These are phyloP conservation scores for Gliomastix tumulicola DNA, from an alignment of 2,329 filamentous ascomycete genomes.

Conservation along the genomic window DNA sequence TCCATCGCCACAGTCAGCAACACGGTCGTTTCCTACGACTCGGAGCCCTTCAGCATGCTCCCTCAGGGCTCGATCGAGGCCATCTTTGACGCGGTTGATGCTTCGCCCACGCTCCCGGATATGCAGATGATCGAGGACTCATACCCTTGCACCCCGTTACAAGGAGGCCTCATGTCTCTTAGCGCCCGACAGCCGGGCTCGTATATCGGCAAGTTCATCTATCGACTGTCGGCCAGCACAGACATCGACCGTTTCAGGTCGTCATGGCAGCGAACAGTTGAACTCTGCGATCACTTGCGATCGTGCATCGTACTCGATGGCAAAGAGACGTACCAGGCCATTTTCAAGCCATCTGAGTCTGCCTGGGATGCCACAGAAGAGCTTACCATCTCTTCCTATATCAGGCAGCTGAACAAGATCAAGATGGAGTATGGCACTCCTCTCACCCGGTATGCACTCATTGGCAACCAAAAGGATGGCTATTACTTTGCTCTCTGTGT, in stretches of 20 bases:
- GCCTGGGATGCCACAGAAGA: slow-evolving; percentile 2
- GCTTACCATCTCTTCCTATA: too few relatives aligned
- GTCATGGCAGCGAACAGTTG: slow-evolving; percentile 13
- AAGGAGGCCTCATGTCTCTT: slow-evolving; percentile 30
- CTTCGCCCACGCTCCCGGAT: too few relatives aligned
- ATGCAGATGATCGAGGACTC: slow-evolving; percentile 16
- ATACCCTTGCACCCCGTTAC: slow-evolving; percentile 31
- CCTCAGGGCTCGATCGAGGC: neutral
- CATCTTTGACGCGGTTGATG: neutral
- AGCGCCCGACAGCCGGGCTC: slow-evolving; percentile 21
- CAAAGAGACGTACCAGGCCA: neutral
- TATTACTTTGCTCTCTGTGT: slow-evolving; percentile 1
- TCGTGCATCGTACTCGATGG: slow-evolving; percentile 3
- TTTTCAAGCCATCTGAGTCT: neutral
- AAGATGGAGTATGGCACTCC: slow-evolving; percentile 4
- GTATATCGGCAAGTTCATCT: slow-evolving; percentile 24
- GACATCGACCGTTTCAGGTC: slow-evolving; percentile 14
- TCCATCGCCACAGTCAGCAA: neutral
- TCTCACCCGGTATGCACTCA: slow-evolving; percentile 2
- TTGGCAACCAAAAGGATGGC: slow-evolving; percentile 4
- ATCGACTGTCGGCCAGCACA: slow-evolving; percentile 10
- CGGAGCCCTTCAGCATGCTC: slow-evolving; percentile 1
- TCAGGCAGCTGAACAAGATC: too few relatives aligned
- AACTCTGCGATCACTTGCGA: slow-evolving; percentile 5
- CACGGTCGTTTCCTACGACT: neutral